phyloP scores from a whole-genome alignment of 345 rosid species.

The Microcos paniculata region DNA sequence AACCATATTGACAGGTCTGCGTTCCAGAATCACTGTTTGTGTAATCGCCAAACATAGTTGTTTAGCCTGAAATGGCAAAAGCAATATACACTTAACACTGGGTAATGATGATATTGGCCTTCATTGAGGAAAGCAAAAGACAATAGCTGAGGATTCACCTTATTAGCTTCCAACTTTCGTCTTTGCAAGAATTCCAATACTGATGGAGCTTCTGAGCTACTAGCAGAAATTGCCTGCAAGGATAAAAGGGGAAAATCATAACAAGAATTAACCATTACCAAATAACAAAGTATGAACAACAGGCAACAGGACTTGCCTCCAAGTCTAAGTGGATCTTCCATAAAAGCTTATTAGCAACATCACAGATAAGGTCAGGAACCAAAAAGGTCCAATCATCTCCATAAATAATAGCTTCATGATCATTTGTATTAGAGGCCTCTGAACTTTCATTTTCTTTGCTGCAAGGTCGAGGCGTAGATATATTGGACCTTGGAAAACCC shows the following conservation, averaged over 20 bases:
- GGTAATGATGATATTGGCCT: slow-evolving; percentile 1
- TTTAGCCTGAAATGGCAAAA: slow-evolving; percentile 67
- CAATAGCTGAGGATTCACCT: slow-evolving; percentile 46
- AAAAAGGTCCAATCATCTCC: slow-evolving; percentile 91
- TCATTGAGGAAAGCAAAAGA: background rate
- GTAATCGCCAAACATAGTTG: slow-evolving; percentile 76
- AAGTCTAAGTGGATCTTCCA: slow-evolving; percentile 94
- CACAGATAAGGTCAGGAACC: slow-evolving; percentile 86
- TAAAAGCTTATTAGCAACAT: slow-evolving; percentile 62
- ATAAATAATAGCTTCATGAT: slow-evolving; percentile 56
- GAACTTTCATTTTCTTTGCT: slow-evolving; percentile 51
- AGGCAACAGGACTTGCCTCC: slow-evolving; percentile 57
- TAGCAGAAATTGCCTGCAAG: slow-evolving; percentile 86
- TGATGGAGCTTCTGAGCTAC: slow-evolving; percentile 88
- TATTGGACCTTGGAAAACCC: slow-evolving; percentile 58
- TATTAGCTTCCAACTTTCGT: slow-evolving; percentile 83
- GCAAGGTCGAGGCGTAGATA: slow-evolving; percentile 44
- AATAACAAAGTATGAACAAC: slow-evolving; percentile 2
- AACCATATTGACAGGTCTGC: slow-evolving; percentile 80
- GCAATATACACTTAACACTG: slow-evolving; percentile 14
- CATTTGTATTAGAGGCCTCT: slow-evolving; percentile 46
- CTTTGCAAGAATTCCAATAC: slow-evolving; percentile 90
- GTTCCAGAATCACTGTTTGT: slow-evolving; percentile 74
- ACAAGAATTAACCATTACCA: background rate
- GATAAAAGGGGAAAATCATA: slow-evolving; percentile 19